Evolutionary conservation across 129 eudicot species (phyloP).

Genomic region (Scalesia atractyloides): DNA sequence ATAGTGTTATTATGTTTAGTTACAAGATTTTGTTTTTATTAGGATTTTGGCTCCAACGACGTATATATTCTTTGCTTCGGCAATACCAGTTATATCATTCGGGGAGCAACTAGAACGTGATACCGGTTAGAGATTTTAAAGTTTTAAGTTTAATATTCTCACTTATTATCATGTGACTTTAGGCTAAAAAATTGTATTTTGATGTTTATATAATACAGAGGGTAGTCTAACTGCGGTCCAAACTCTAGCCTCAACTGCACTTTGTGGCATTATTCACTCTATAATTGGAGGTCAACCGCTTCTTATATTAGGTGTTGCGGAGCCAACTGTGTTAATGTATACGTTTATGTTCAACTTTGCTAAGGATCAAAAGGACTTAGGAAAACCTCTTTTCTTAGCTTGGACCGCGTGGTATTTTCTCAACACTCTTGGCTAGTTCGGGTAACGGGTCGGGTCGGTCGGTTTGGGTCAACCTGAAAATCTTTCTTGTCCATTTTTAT

Average conservation of each 20-base stretch:
- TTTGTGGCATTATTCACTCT: conserved; percentile 96
- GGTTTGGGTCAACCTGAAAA: conserved; percentile 1
- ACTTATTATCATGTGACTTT: background rate
- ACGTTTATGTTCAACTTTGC: conserved; percentile 95
- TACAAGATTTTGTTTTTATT: conserved; percentile 16
- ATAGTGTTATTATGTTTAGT: conserved; percentile 8
- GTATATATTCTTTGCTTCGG: conserved; percentile 95
- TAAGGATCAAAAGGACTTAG: conserved; percentile 82
- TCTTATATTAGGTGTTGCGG: conserved; percentile 96
- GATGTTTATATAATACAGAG: conserved; percentile 45
- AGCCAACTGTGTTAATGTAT: conserved; percentile 97
- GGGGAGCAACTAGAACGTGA: conserved; percentile 96
- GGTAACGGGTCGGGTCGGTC: conserved; percentile 5
- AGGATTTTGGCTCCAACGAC: conserved; percentile 99
- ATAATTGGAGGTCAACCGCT: conserved; percentile 94
- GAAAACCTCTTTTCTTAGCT: conserved; percentile 78
- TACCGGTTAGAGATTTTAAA: conserved; percentile 52
- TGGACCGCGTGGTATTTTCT: conserved; percentile 91
- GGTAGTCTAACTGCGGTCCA: conserved; percentile 94
- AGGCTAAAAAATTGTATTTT: background rate
- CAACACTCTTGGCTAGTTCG: conserved; percentile 1
- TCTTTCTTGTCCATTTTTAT: background rate
- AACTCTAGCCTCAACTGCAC: conserved; percentile 89
- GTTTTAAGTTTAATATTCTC: conserved; percentile 17
- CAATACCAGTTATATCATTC: conserved; percentile 96